Percentiles rank a stretch among this genome's conserved stretches.
Conservation (phyloP, 2,329 filamentous ascomycete genomes). For the Arthroderma uncinatum region DNA sequence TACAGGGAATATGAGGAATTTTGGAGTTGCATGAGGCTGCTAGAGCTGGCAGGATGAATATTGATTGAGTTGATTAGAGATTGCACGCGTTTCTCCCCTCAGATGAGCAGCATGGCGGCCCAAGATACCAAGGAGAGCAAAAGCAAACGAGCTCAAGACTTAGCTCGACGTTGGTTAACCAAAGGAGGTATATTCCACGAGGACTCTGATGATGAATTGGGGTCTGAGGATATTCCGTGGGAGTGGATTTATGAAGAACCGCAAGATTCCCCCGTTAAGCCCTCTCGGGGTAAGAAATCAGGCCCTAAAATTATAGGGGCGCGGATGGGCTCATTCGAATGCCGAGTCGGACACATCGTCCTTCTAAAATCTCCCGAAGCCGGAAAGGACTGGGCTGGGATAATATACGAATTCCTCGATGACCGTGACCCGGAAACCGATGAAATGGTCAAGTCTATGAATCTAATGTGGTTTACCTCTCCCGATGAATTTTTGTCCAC, state of each 20-base stretch:
- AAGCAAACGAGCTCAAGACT: constrained; percentile 21
- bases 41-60: neutral
- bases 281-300: constrained; percentile 14
- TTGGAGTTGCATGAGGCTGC: neutral
- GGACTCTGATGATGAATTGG: constrained; percentile 81
- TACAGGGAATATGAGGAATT: neutral
- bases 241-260: constrained; percentile 58
- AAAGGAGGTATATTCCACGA: constrained; percentile 57
- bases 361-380: constrained; percentile 77
- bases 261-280: constrained; percentile 6
- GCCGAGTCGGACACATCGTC: constrained; percentile 69
- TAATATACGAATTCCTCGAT: constrained; percentile 72
- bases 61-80: neutral
- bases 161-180: constrained; percentile 41
- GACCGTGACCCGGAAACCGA: constrained; percentile 53
- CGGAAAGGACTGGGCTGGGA: constrained; percentile 83
- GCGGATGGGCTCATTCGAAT: constrained; percentile 69
- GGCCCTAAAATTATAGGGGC: constrained; percentile 60
- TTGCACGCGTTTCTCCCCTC: neutral
- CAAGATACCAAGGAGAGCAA: constrained; percentile 1
- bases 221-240: constrained; percentile 61
- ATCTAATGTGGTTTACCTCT: constrained; percentile 86
- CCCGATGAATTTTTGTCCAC: constrained; percentile 81
- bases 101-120: neutral
- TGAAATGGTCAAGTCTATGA: constrained; percentile 54